Evolutionary conservation across 495 filamentous ascomycete species (phyloP), one percentile per base, ranked within the genome.

Genomic region (Penicillium paxilli): DNA sequence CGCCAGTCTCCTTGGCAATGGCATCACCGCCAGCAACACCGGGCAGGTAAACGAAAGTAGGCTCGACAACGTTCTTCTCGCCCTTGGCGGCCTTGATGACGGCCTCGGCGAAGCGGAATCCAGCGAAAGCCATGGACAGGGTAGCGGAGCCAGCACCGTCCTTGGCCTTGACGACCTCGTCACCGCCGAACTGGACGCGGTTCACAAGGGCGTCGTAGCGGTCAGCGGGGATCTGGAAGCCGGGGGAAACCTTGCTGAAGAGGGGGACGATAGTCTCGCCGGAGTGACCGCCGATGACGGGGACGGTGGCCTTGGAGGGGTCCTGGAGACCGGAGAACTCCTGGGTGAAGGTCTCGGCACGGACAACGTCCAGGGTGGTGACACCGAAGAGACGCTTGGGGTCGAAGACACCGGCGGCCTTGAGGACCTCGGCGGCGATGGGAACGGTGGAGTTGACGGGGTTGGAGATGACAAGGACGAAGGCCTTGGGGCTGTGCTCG

Each of bases 401-500:
- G 78, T 98, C 86, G 79, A 97, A 98, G 62, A 96, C 91, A 55
- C 87, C 86, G 71, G 92, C 90, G 54, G 80, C 80, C 84, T 96
- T 98, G 70, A 98, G 85, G 49, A 96, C 84, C 79, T 98, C 94
- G 48, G 94, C 94, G 40, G 95, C 90, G 70, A 98, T 96, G 46
- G 95, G 94, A 52, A 98, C 95, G 30, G 95, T 98, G 20, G 90
- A 95, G 88, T 98, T 98, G 73, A 98, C 94, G 28, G 94, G 94
- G 82, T 98, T 98, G 57, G 94, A 98, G 75, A 98, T 98, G 79
- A 98, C 84, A 44, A 98, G 84, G 68, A 92, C 83, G 74, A 87
- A 97, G 32, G 94, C 94, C 64, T 96, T 93, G 61, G 94, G 94
- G 68, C 83, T 83, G 63, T 84, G 81, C 68, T 97, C 86, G 54